phyloP scores from a whole-genome alignment of 352 stramenopile species.

The Globisporangium megalacanthum region DNA sequence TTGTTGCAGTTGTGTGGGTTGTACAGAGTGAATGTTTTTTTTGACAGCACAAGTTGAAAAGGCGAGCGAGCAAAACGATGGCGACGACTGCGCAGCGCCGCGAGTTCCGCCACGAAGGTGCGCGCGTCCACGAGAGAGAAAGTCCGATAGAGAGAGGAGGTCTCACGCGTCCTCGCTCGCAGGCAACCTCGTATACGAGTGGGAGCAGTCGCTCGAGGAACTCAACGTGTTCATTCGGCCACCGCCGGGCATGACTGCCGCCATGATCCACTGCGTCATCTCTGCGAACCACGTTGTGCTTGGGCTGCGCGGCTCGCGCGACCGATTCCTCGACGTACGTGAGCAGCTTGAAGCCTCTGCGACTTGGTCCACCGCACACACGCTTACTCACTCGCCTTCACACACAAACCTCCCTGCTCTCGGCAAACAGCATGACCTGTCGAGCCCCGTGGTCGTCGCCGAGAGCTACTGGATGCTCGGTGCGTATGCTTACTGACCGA shows the following conservation, averaged over 20 bases:
- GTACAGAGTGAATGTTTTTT: no score
- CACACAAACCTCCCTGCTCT: no score
- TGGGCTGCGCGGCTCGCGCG: conserved; percentile 79
- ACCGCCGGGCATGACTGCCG: conserved; percentile 75
- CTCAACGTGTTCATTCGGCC: conserved; percentile 94
- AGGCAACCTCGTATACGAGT: conserved; percentile 94
- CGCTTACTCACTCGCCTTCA: no score
- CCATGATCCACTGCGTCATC: conserved; percentile 89
- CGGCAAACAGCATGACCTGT: conserved; percentile 86
- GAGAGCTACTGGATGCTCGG: conserved; percentile 97
- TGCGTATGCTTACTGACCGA: conserved; percentile 10
- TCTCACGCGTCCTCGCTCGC: not conserved
- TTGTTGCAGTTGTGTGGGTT: no score
- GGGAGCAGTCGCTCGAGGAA: conserved; percentile 94
- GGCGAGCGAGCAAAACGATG: not conserved
- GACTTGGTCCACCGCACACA: no score
- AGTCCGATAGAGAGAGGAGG: not conserved
- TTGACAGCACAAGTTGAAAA: not conserved
- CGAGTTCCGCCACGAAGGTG: conserved; percentile 1
- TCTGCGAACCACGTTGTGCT: conserved; percentile 83
- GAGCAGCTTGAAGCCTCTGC: no score
- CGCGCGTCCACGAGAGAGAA: not conserved
- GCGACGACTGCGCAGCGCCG: not conserved
- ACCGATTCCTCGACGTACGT: conserved; percentile 91
- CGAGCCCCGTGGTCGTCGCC: conserved; percentile 87